phyloP scores from a whole-genome alignment of 2,329 filamentous ascomycete species.

The Epichloe baconii region DNA sequence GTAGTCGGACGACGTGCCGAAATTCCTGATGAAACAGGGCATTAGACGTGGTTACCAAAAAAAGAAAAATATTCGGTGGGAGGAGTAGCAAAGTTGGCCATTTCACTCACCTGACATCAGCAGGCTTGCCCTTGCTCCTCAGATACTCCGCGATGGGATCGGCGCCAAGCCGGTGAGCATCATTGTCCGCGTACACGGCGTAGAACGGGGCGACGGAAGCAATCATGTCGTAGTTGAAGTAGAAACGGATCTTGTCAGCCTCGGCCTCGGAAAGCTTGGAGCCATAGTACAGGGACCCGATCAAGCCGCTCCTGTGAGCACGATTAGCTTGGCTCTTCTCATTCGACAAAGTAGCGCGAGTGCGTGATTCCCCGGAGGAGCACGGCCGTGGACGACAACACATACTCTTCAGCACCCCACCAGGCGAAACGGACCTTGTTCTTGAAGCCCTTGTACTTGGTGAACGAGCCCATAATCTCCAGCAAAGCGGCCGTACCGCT shows the following conservation, averaged over 20 bases:
- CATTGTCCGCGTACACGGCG: conserved; percentile 26
- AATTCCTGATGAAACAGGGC: conserved; percentile 9
- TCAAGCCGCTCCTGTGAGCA: conserved; percentile 21
- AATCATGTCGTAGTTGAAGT: conserved; percentile 64
- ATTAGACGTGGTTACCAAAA: neutral
- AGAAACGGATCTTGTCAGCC: conserved; percentile 45
- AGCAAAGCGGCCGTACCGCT: conserved; percentile 23
- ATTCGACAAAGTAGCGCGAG: too few relatives aligned
- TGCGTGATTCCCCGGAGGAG: too few relatives aligned
- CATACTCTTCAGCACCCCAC: conserved; percentile 27
- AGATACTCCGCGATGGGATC: conserved; percentile 19
- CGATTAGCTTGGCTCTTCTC: neutral
- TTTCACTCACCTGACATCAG: conserved; percentile 13
- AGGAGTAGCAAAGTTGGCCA: too few relatives aligned
- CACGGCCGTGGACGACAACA: conserved; percentile 2
- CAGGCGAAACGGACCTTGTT: conserved; percentile 28
- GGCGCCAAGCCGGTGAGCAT: conserved; percentile 23
- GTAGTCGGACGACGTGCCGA: conserved; percentile 24
- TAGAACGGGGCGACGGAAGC: conserved; percentile 28
- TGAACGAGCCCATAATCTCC: conserved; percentile 21
- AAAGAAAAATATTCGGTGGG: neutral
- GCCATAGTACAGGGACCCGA: conserved; percentile 30
- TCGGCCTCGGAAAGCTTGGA: conserved; percentile 22
- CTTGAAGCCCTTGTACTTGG: conserved; percentile 21
- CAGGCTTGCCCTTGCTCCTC: conserved; percentile 14